phyloP scores from a whole-genome alignment of 2,329 filamentous ascomycete species.

The Penicillium griseofulvum region DNA sequence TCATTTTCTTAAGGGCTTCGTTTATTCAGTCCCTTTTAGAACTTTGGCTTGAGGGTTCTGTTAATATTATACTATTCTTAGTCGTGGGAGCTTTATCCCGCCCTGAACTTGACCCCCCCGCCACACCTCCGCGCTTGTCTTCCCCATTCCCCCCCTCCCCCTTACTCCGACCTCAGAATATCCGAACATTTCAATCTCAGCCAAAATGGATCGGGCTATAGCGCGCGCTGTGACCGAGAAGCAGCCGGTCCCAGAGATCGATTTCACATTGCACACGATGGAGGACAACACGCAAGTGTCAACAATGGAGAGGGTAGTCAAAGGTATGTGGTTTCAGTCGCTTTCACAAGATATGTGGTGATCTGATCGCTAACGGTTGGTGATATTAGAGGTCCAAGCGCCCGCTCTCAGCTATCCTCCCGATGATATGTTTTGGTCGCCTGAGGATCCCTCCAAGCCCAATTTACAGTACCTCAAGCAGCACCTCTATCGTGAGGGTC shows the following conservation, averaged over 20 bases:
- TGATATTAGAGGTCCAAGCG: constrained; percentile 81
- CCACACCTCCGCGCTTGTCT: constrained; percentile 15
- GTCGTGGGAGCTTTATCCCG: constrained; percentile 13
- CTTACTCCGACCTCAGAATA: constrained; percentile 5
- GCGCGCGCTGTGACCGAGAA: constrained; percentile 92
- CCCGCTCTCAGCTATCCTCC: constrained; percentile 90
- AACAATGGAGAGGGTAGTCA: constrained; percentile 94
- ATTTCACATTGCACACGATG: constrained; percentile 98
- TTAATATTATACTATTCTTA: constrained; percentile 4
- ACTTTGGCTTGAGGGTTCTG: neutral
- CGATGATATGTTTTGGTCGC: constrained; percentile 91
- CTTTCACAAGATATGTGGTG: neutral
- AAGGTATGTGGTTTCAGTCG: constrained; percentile 65
- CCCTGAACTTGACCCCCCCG: constrained; percentile 10
- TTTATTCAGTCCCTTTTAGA: neutral
- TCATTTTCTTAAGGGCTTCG: neutral
- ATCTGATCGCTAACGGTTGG: constrained; percentile 16
- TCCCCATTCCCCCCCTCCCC: neutral
- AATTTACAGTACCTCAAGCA: constrained; percentile 94
- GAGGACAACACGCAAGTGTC: constrained; percentile 94
- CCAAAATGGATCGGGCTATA: constrained; percentile 50
- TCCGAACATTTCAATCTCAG: constrained; percentile 1
- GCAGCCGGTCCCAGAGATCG: constrained; percentile 94
- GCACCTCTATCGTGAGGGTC: constrained; percentile 96
- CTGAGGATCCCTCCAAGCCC: constrained; percentile 80